Conservation (phyloP, 257 asterid genomes). For the Fraxinus quadrangulata region DNA sequence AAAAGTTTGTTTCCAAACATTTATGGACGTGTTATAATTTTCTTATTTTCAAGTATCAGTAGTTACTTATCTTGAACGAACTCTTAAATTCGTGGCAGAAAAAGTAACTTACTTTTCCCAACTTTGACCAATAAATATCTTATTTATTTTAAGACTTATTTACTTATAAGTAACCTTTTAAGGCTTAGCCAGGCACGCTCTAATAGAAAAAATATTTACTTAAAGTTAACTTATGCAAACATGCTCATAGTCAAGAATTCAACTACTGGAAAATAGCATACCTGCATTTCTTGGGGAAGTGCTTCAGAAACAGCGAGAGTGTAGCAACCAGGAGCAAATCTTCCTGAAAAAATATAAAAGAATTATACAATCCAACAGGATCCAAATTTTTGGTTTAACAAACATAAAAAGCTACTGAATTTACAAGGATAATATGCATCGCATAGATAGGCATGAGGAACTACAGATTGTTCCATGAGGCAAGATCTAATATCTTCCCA, state of each 20-base stretch:
- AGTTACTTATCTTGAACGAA: too few species aligned
- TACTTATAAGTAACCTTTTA: too few species aligned
- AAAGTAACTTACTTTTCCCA: not conserved
- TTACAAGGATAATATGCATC: constrained; percentile 8
- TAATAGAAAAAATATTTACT: not conserved
- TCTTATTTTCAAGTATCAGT: too few species aligned
- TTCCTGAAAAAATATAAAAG: constrained; percentile 49
- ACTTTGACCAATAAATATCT: not conserved
- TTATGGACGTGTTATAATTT: too few species aligned
- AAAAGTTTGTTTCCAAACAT: too few species aligned
- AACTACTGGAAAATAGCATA: constrained; percentile 8
- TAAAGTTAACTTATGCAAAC: not conserved
- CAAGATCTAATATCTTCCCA: not conserved
- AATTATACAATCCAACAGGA: constrained; percentile 13
- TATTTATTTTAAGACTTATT: too few species aligned
- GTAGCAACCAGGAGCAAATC: constrained; percentile 86
- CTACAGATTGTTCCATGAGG: not conserved
- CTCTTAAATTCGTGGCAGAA: not conserved
- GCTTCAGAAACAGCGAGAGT: constrained; percentile 89
- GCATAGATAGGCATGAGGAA: not conserved
- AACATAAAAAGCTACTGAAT: not conserved
- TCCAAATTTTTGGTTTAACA: not conserved
- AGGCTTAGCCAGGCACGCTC: too few species aligned
- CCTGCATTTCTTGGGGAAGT: constrained; percentile 75
- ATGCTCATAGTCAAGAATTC: not conserved